Percentiles rank a stretch among this genome's conserved stretches.
Evolutionary conservation across 352 stramenopile genomes (phyloP).

Genomic region (Saprolegnia diclina): DNA sequence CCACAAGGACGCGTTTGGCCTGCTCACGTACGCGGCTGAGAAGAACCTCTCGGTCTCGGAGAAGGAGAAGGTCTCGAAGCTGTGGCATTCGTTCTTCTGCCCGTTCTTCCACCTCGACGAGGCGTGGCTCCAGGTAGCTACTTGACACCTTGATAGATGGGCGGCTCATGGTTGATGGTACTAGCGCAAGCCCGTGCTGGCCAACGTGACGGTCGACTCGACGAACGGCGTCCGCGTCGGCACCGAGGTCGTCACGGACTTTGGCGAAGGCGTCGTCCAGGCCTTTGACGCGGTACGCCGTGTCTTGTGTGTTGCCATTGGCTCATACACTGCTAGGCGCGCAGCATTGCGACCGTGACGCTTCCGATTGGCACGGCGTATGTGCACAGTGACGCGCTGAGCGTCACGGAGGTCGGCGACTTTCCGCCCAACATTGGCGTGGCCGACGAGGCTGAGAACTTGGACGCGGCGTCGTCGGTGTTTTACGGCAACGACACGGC

Average conservation of each 20-base stretch:
- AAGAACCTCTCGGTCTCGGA: slow-evolving; percentile 74
- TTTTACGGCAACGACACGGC: slow-evolving; percentile 81
- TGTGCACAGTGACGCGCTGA: slow-evolving; percentile 67
- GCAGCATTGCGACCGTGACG: slow-evolving; percentile 59
- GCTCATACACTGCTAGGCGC: slow-evolving; percentile 30
- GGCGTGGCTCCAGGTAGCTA: slow-evolving; percentile 55
- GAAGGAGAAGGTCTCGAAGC: slow-evolving; percentile 80
- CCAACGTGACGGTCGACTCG: slow-evolving; percentile 56
- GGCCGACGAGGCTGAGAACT: slow-evolving; percentile 51
- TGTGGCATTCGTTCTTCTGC: slow-evolving; percentile 81
- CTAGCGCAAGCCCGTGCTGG: slow-evolving; percentile 38
- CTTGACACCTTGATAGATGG: too few relatives aligned
- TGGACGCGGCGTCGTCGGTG: slow-evolving; percentile 39
- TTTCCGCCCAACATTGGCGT: slow-evolving; percentile 59
- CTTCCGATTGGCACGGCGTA: slow-evolving; percentile 61
- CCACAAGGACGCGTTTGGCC: slow-evolving; percentile 76
- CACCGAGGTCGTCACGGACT: slow-evolving; percentile 72
- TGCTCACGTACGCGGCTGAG: slow-evolving; percentile 74
- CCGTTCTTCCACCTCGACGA: slow-evolving; percentile 80
- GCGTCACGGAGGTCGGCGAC: slow-evolving; percentile 66
- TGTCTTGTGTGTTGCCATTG: not conserved
- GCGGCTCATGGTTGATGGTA: too few relatives aligned
- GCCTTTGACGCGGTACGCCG: slow-evolving; percentile 44
- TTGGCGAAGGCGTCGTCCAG: slow-evolving; percentile 75
- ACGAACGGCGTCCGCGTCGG: slow-evolving; percentile 55